Conservation (phyloP, 148 eudicot species). For the Limonium bicolor region DNA sequence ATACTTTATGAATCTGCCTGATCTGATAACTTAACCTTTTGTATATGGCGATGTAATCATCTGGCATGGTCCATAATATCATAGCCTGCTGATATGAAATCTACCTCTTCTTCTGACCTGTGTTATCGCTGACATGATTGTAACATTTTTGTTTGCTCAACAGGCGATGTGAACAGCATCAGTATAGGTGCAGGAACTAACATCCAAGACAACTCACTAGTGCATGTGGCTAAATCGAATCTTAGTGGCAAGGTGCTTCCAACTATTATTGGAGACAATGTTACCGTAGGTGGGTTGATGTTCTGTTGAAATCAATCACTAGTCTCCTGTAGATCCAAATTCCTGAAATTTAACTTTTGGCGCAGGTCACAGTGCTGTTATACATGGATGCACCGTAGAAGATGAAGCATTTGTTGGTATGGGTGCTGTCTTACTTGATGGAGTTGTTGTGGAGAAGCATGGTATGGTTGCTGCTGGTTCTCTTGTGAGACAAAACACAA, state of each 20-base stretch:
- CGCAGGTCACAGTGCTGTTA: slow-evolving; percentile 33
- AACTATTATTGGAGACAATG: slow-evolving; percentile 43
- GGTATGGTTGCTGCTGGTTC: slow-evolving; percentile 45
- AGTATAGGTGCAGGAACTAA: slow-evolving; percentile 51
- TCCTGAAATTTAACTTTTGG: neutral
- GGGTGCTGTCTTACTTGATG: slow-evolving; percentile 34
- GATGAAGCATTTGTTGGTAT: slow-evolving; percentile 41
- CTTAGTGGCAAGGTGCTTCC: slow-evolving; percentile 38
- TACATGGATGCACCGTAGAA: slow-evolving; percentile 33
- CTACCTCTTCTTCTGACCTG: too few species aligned
- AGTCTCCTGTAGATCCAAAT: neutral
- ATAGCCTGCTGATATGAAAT: too few species aligned
- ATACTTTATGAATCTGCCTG: too few species aligned
- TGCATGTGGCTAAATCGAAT: slow-evolving; percentile 54
- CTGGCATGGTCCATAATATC: too few species aligned
- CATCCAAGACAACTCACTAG: slow-evolving; percentile 50
- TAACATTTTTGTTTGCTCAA: too few species aligned
- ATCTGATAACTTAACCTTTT: too few species aligned
- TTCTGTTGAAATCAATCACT: neutral
- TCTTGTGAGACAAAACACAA: slow-evolving; percentile 27
- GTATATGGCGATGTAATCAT: too few species aligned
- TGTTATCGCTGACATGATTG: too few species aligned
- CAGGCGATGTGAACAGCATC: slow-evolving; percentile 57
- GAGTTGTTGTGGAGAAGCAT: slow-evolving; percentile 30
- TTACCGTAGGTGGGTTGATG: slow-evolving; percentile 38